Evolutionary conservation across 2,329 filamentous ascomycete species (phyloP).

Genomic region (Ambrosiella xylebori): DNA sequence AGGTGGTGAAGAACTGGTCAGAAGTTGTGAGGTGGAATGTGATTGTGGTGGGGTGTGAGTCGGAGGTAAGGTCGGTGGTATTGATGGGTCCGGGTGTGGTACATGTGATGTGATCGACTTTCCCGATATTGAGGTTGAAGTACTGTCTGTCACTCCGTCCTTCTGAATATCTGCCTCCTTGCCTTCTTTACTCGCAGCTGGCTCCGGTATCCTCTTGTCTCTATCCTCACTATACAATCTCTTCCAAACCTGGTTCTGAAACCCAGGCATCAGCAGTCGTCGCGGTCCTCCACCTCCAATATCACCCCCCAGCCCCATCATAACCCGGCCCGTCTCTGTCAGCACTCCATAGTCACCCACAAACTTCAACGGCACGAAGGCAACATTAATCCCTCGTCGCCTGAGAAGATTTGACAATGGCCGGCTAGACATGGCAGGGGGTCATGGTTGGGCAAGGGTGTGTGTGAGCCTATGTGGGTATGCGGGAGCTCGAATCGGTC

Average conservation of each 20-base stretch:
- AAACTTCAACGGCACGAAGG: too few relatives aligned
- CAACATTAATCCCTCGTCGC: neutral
- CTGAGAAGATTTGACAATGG: conserved; percentile 3
- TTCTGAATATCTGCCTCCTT: too few relatives aligned
- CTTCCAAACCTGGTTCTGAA: neutral
- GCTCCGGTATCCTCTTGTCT: neutral
- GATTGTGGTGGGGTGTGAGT: neutral
- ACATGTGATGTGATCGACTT: neutral
- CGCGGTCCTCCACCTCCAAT: neutral
- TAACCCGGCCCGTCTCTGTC: too few relatives aligned
- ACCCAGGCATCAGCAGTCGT: neutral
- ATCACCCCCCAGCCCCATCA: too few relatives aligned
- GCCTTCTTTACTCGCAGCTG: too few relatives aligned
- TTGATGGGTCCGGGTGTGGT: conserved; percentile 1
- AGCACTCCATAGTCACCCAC: too few relatives aligned
- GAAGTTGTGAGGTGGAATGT: neutral
- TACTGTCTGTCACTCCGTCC: too few relatives aligned
- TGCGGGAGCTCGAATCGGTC: too few relatives aligned
- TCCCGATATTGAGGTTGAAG: neutral
- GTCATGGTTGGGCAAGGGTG: conserved; percentile 20
- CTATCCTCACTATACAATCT: neutral
- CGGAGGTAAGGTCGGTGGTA: neutral
- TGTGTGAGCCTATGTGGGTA: too few relatives aligned
- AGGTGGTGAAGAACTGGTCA: neutral
- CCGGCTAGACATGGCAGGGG: conserved; percentile 26